A percentile compares a stretch with the other conserved stretches of the same genome.
Conservation (phyloP, 164 flowering plant species). For the Malania oleifera region DNA sequence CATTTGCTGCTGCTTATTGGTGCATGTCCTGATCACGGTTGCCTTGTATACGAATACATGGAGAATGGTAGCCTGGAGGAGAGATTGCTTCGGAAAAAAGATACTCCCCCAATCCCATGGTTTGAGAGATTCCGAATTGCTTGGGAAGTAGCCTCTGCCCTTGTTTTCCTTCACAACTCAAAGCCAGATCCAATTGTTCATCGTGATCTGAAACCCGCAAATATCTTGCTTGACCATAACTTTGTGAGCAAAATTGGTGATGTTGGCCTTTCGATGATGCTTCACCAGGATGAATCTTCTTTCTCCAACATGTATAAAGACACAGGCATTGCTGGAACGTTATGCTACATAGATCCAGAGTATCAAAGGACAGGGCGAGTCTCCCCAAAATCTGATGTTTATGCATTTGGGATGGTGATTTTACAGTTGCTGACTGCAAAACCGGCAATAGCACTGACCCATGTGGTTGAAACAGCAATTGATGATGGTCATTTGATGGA, state of each 20-base stretch:
- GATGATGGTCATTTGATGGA: conserved; percentile 31
- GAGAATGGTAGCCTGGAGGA: conserved; percentile 88
- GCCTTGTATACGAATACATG: conserved; percentile 94
- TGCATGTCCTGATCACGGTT: conserved; percentile 75
- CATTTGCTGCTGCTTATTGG: conserved; percentile 85
- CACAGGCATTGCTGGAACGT: conserved; percentile 65
- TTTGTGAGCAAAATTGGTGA: conserved; percentile 89
- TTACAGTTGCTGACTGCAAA: conserved; percentile 78
- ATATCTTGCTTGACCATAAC: conserved; percentile 80
- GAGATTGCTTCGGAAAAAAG: conserved; percentile 34
- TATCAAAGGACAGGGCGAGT: conserved; percentile 81
- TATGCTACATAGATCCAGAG: conserved; percentile 92
- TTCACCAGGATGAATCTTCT: conserved; percentile 28
- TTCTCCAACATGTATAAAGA: conserved; percentile 35
- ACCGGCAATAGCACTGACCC: conserved; percentile 61
- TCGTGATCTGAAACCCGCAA: conserved; percentile 90
- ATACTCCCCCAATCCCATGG: conserved; percentile 74
- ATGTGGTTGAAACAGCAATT: conserved; percentile 62
- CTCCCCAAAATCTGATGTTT: conserved; percentile 76
- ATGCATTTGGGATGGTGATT: conserved; percentile 80
- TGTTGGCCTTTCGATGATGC: conserved; percentile 77
- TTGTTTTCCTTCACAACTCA: conserved; percentile 70
- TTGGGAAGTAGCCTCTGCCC: conserved; percentile 84
- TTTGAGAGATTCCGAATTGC: conserved; percentile 70
- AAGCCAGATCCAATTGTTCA: conserved; percentile 80